A percentile compares a stretch with the other conserved stretches of the same genome.
Evolutionary conservation across 2,329 filamentous ascomycete species (phyloP).

Genomic region (Aspergillus pseudoglaucus): DNA sequence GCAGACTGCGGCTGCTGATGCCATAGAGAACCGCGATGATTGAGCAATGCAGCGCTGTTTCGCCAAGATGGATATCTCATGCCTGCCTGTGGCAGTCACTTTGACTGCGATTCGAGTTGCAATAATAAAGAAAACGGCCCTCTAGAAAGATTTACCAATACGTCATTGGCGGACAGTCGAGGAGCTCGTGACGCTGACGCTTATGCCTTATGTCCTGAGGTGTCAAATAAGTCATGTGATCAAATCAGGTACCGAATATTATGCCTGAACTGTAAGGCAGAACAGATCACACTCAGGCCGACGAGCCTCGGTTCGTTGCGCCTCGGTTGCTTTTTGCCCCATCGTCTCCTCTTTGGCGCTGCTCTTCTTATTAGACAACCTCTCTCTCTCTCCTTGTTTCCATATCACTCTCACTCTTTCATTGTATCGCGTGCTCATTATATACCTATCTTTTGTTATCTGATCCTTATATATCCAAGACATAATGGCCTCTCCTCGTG

Average conservation of each 20-base stretch:
- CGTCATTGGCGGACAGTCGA: no score
- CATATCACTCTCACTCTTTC: background rate
- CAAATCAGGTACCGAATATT: no score
- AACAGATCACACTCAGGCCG: background rate
- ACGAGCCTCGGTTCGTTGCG: background rate
- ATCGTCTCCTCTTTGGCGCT: background rate
- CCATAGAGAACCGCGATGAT: conserved; percentile 1
- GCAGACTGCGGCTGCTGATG: background rate
- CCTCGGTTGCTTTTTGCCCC: background rate
- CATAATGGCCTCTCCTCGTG: conserved; percentile 74
- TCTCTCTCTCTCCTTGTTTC: background rate
- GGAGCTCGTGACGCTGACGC: no score
- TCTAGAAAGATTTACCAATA: no score
- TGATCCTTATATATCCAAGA: background rate
- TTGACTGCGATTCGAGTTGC: background rate
- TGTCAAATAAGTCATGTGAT: no score
- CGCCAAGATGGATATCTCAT: conserved; percentile 3
- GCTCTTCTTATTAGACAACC: background rate
- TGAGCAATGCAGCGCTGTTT: conserved; percentile 7
- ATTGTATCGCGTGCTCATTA: background rate
- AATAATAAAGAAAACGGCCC: no score
- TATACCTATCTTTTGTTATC: background rate
- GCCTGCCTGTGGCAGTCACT: background rate
- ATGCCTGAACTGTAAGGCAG: background rate
- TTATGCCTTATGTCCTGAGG: no score